Percentiles rank a stretch among this genome's conserved stretches.
phyloP scores from a whole-genome alignment of 345 rosid species.

The Eucalyptus caleyi region DNA sequence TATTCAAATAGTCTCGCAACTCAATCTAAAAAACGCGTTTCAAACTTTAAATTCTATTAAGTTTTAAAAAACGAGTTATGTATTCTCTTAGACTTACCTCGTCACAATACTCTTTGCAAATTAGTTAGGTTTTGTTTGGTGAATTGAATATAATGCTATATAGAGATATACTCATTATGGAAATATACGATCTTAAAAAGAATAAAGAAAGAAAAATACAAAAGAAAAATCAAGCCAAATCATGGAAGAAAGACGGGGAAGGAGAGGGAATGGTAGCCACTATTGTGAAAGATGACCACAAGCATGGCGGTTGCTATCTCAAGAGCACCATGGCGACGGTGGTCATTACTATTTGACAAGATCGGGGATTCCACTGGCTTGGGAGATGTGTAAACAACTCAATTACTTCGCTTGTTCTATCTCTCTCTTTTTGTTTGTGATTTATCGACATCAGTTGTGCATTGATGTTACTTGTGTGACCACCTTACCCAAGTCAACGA shows the following conservation, averaged over 20 bases:
- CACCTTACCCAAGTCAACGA: accelerated
- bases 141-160: accelerated
- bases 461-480: accelerated
- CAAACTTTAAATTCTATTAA: accelerated
- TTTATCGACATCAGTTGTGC: accelerated
- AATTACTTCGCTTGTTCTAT: not conserved
- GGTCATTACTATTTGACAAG: not conserved
- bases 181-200: accelerated
- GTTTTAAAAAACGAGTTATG: not conserved
- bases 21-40: accelerated
- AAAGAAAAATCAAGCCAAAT: not conserved
- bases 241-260: not conserved
- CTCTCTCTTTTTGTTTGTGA: not conserved
- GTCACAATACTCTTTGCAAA: not conserved
- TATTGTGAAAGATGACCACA: not conserved
- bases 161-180: accelerated
- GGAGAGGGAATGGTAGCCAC: not conserved
- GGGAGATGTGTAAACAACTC: no score
- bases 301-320: not conserved
- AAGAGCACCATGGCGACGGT: not conserved
- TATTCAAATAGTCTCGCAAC: not conserved
- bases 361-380: accelerated
- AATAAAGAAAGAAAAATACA: not conserved
- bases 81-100: accelerated
- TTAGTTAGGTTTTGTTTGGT: not conserved